Evolutionary conservation across 2,329 filamentous ascomycete species (phyloP).

Genomic region (Metarhizium robertsii): DNA sequence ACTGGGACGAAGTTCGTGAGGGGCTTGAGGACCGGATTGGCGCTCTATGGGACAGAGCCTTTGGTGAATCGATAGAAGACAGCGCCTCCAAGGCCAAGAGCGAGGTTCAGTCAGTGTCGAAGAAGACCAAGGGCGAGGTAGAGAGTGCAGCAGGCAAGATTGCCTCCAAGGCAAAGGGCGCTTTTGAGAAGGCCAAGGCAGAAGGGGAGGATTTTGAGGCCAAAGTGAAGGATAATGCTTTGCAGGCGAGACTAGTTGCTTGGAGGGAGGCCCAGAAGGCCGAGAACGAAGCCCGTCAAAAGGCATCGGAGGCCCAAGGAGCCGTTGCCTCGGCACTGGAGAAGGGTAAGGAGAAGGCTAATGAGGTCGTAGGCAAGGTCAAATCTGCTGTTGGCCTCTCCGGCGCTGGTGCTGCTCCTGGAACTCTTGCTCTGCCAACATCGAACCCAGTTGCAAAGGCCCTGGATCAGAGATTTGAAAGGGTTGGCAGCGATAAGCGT

Average conservation of each 20-base stretch:
- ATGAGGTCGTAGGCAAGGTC: conserved; percentile 27
- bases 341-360: conserved; percentile 30
- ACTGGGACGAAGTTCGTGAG: conserved; percentile 56
- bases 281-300: conserved; percentile 15
- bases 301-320: conserved; percentile 26
- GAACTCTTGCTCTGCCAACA: conserved; percentile 9
- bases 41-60: conserved; percentile 33
- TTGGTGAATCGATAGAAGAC: conserved; percentile 23
- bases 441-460: conserved; percentile 37
- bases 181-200: conserved; percentile 20
- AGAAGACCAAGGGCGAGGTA: conserved; percentile 20
- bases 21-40: conserved; percentile 40
- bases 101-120: conserved; percentile 22
- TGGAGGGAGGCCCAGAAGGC: conserved; percentile 14
- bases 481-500: conserved; percentile 31
- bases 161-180: conserved; percentile 27
- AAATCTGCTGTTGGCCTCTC: conserved; percentile 24
- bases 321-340: conserved; percentile 29
- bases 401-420: conserved; percentile 14
- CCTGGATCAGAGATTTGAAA: conserved; percentile 41
- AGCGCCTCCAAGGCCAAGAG: conserved; percentile 16
- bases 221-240: conserved; percentile 16
- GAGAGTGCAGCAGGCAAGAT: conserved; percentile 14
- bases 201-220: conserved; percentile 17
- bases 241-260: conserved; percentile 16